These are phyloP conservation scores for Seminavis robusta DNA, from an alignment of 108 stramenopile genomes.

Conservation along the genomic window DNA sequence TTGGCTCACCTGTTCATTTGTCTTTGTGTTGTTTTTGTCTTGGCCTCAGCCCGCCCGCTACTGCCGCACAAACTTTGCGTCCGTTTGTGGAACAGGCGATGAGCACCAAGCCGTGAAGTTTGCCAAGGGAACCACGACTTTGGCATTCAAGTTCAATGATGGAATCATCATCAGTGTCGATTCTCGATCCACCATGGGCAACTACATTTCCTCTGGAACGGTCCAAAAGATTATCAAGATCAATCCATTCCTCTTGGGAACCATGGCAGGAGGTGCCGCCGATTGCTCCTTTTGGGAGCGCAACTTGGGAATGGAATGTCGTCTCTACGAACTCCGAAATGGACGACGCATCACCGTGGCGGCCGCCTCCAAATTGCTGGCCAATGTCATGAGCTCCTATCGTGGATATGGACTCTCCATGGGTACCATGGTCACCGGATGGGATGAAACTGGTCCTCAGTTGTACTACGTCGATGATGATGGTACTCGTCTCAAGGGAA, in stretches of 20 bases:
- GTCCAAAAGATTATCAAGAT: conserved; percentile 99
- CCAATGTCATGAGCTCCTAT: conserved; percentile 96
- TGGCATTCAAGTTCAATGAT: conserved; percentile 97
- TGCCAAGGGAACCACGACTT: conserved; percentile 99
- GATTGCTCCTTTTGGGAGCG: conserved; percentile 99
- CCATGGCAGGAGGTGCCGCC: conserved; percentile 99
- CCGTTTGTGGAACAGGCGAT: conserved; percentile 81
- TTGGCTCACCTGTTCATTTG: conserved; percentile 1
- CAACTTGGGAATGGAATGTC: conserved; percentile 96
- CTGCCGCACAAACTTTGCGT: conserved; percentile 85
- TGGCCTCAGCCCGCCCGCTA: conserved; percentile 73
- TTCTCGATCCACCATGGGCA: conserved; percentile 97
- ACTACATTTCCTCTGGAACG: conserved; percentile 95
- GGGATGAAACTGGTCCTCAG: conserved; percentile 99
- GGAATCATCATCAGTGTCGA: conserved; percentile 96
- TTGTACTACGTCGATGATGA: conserved; percentile 99
- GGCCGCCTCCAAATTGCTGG: conserved; percentile 95
- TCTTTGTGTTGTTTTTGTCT: conserved; percentile 10
- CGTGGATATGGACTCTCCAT: conserved; percentile 98
- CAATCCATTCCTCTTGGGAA: conserved; percentile 98
- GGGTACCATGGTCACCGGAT: conserved; percentile 99
- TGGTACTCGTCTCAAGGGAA: conserved; percentile 95
- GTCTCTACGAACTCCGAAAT: conserved; percentile 95
- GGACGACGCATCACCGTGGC: conserved; percentile 98
- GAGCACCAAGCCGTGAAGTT: conserved; percentile 80